Evolutionary conservation across 2,329 filamentous ascomycete genomes (phyloP), one percentile per base, ranked within the genome.

Genomic region (Paraphaeosphaeria minitans): DNA sequence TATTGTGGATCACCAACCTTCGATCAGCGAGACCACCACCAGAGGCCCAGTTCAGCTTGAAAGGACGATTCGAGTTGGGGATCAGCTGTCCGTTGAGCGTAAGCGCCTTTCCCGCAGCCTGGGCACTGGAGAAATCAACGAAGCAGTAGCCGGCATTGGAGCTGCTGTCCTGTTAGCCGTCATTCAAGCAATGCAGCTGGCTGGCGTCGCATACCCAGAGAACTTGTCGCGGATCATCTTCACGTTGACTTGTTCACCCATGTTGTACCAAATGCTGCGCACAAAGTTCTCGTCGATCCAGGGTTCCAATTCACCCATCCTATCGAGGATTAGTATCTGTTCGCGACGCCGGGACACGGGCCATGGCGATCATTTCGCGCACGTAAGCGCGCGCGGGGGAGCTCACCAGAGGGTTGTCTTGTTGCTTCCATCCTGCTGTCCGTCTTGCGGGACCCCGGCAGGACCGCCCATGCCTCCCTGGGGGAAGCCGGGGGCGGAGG

Each of bases 251-350:
- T 88, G 88, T 80, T 98, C 95, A 68, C 91, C 93, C 82, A 97
- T 91, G 71, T 93, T 88, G 73, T 92, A 96, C 85, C 92, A 98
- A 47, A 98, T 88, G 69, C 91, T 95, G 80, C 96, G 93, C 75
- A 99, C 91, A 78, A 98, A 99, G 80, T 94, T 96, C 83, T 99
- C 95, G 71, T 99, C 95, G 81, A 99, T 98, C 95, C 95, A 99
- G 29, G 93, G 92, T 80, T 98, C 94, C 64, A 99, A 89, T 78
- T 99, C 95, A 68, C 95, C 95, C 95, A 99, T 99, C 94, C 93
- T 97, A 67, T 59, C 50, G 22, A 16, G 16, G 54, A 68, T 76
- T 60, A 76, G 72, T 62, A 56, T 52, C 39, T 31, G 3, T 13
- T 48, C 19, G 12, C 19, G 19, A 35, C 52, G 21, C 6, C n/a